Base-by-base conservation (phyloP, 805 yeast species). In the Metschnikowia similis region DNA sequence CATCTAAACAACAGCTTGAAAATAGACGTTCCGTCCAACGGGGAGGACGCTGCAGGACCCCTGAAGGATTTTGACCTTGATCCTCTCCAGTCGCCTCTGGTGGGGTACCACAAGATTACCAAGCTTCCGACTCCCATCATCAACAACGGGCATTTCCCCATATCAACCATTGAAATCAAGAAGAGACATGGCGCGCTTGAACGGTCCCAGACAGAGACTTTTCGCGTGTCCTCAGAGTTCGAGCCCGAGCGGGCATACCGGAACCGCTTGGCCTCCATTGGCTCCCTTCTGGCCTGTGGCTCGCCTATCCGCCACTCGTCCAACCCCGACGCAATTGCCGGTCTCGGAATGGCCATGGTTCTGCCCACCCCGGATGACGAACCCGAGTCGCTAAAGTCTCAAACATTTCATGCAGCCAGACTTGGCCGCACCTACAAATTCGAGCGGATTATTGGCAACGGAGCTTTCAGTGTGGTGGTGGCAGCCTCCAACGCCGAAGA, bases 391-490 rank as follows among this genome's bases (percentile, higher is more conserved):
- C 40, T 35, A 27, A 17, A 32, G 34, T 47, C 48, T 9, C 47
- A 37, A 10, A 49, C 46, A 7, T 59, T 55, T 34, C 35, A 30
- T 13, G 60, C 63, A 6, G 49, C 56, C 5, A 41, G 27, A 17
- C 31, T 48, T 4, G 38, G 40, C 17, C 43, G 34, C 26, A 32
- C 48, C 11, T 62, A 48, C 48, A 34, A 32, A 13, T 62, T 52
- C 31, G 53, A 41, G 17, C 41, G 44, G 8, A 48, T 76, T 39
- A 70, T 87, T 4, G 95, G 95, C 0, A 58, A 70, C 17, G 95
- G 95, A 0, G 78, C 83, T 29, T 87, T 86, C 64, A 83, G 89
- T 63, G 75, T 74, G 7, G 94, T 87, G 9, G 74, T 79, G 14
- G 59, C 79, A 13, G 85, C 80, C 6, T 64, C 65, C 36, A 57